Percentiles rank a stretch among this genome's conserved stretches.
Conservation (phyloP, 2,329 filamentous ascomycete genomes). For the Aspergillus sp. region DNA sequence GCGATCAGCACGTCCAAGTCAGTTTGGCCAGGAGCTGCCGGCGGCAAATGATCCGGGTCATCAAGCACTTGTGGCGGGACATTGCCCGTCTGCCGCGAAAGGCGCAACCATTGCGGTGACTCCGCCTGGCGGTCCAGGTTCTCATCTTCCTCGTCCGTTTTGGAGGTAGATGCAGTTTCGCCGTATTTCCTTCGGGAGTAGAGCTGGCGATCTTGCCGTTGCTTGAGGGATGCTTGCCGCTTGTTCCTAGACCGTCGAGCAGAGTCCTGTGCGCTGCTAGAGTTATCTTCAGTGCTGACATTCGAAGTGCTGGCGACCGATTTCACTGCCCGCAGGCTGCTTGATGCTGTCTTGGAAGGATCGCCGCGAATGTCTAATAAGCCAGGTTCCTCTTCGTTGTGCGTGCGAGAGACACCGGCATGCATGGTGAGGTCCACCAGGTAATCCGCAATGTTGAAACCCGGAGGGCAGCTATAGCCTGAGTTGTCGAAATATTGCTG, state of each 20-base stretch:
- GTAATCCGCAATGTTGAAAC: constrained; percentile 98
- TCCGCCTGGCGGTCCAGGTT: constrained; percentile 39
- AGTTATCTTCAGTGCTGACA: constrained; percentile 59
- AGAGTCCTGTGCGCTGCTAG: constrained; percentile 53
- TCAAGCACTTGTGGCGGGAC: constrained; percentile 57
- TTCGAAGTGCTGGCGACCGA: constrained; percentile 80
- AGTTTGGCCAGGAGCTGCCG: constrained; percentile 55
- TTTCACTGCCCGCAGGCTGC: constrained; percentile 80
- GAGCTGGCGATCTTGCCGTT: constrained; percentile 81
- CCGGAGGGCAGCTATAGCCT: constrained; percentile 86
- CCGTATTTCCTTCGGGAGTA: constrained; percentile 72
- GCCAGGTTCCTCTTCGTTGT: constrained; percentile 44
- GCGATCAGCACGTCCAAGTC: constrained; percentile 75
- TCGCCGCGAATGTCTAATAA: constrained; percentile 54
- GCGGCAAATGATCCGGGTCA: constrained; percentile 56
- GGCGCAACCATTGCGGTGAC: constrained; percentile 52
- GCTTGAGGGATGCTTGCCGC: constrained; percentile 70
- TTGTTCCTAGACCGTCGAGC: constrained; percentile 58
- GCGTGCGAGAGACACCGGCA: constrained; percentile 54
- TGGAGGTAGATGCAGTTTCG: constrained; percentile 50
- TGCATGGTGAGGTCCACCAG: constrained; percentile 98
- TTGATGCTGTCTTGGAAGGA: constrained; percentile 63
- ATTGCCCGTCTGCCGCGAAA: constrained; percentile 47
- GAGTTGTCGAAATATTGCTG: constrained; percentile 88
- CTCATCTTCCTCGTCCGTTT: constrained; percentile 53